These are phyloP conservation scores for Solanum chaucha DNA, from an alignment of 257 asterid species.

Conservation along the genomic window DNA sequence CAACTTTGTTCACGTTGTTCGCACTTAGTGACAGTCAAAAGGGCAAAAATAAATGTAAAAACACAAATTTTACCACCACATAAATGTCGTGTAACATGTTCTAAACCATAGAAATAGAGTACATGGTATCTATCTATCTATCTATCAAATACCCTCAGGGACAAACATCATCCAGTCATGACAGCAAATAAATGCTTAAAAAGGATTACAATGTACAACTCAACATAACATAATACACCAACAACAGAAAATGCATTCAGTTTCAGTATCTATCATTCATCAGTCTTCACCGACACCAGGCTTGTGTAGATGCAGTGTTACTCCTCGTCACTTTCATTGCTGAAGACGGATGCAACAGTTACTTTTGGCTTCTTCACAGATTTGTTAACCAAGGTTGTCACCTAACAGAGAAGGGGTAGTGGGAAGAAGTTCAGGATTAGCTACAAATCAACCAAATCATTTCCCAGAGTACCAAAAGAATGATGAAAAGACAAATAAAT, in stretches of 20 bases:
- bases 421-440: neutral
- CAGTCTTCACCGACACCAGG: neutral
- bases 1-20: neutral
- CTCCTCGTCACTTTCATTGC: slow-evolving; percentile 74
- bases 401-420: slow-evolving; percentile 4
- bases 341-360: slow-evolving; percentile 63
- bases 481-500: neutral
- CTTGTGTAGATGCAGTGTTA: slow-evolving; percentile 10
- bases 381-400: slow-evolving; percentile 34
- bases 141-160: neutral
- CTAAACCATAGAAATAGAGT: neutral
- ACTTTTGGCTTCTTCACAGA: slow-evolving; percentile 65
- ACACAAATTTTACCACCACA: neutral
- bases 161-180: neutral
- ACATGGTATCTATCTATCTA: neutral
- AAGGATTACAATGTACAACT: neutral
- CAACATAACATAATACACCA: neutral
- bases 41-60: neutral
- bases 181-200: neutral
- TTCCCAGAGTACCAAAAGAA: neutral
- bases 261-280: neutral
- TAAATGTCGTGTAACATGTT: neutral
- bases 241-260: neutral
- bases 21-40: neutral
- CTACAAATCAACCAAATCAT: neutral